Conservation (phyloP, 2,329 filamentous ascomycete species). For the Alternaria infectoria region DNA sequence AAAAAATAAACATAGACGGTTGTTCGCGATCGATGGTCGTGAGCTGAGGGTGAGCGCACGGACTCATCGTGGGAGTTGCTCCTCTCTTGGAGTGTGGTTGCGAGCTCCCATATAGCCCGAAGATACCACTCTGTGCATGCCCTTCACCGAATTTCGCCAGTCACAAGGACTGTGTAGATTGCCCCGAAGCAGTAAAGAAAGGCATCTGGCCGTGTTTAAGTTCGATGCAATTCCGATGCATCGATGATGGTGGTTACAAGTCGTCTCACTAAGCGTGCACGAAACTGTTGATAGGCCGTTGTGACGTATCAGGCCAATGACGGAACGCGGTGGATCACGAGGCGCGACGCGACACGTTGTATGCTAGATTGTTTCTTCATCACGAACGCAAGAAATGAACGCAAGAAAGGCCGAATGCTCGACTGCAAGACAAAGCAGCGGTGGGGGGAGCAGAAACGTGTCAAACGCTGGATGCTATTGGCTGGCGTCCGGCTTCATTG, state of each 20-base stretch:
- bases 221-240: neutral
- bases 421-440: conserved; percentile 7
- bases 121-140: neutral
- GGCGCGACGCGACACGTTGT: neutral
- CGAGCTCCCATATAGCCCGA: neutral
- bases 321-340: neutral
- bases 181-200: neutral
- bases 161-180: neutral
- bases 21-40: neutral
- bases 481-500: conserved; percentile 2
- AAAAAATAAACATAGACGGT: neutral
- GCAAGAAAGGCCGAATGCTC: neutral
- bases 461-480: conserved; percentile 11
- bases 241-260: neutral
- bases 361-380: neutral
- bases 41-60: neutral
- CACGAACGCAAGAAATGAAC: neutral
- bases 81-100: neutral
- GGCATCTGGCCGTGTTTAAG: neutral
- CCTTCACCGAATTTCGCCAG: neutral
- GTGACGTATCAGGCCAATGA: conserved; percentile 1
- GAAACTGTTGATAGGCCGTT: conserved; percentile 5
- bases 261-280: conserved; percentile 10
- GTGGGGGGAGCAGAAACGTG: conserved; percentile 17
- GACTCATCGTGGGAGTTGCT: neutral